A percentile compares a stretch with the other conserved stretches of the same genome.
These are phyloP conservation scores for Friedmanniomyces endolithicus DNA, from an alignment of 495 filamentous ascomycete genomes.

Conservation along the genomic window DNA sequence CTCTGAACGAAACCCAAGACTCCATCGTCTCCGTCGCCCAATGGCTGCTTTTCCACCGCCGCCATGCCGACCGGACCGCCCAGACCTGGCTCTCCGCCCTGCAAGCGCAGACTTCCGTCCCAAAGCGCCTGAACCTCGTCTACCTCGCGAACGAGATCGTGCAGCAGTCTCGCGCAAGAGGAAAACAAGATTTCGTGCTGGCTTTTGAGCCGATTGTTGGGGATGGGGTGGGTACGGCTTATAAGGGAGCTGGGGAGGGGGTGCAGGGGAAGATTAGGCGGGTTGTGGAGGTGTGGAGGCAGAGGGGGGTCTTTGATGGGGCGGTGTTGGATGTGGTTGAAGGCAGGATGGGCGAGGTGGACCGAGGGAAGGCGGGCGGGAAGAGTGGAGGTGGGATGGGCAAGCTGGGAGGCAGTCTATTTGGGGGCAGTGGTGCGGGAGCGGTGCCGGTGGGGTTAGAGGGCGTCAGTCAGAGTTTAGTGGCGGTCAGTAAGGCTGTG, in stretches of 20 bases:
- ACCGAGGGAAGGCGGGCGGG: slow-evolving; percentile 34
- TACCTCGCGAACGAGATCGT: slow-evolving; percentile 96
- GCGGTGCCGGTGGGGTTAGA: slow-evolving; percentile 62
- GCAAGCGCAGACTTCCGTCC: slow-evolving; percentile 59
- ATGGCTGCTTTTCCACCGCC: slow-evolving; percentile 98
- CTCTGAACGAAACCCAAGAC: slow-evolving; percentile 90
- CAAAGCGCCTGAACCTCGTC: slow-evolving; percentile 79
- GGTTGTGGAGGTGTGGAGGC: slow-evolving; percentile 88
- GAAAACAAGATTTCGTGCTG: slow-evolving; percentile 80
- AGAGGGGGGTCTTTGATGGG: slow-evolving; percentile 69
- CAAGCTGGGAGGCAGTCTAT: slow-evolving; percentile 57
- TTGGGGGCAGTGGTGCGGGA: slow-evolving; percentile 27
- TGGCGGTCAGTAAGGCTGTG: slow-evolving; percentile 56
- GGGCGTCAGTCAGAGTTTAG: slow-evolving; percentile 58
- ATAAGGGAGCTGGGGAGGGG: slow-evolving; percentile 71
- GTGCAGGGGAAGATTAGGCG: slow-evolving; percentile 76
- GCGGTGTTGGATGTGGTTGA: slow-evolving; percentile 70
- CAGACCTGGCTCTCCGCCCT: slow-evolving; percentile 81
- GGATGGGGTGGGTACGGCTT: slow-evolving; percentile 71
- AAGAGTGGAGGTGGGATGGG: background rate
- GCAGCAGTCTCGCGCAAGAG: slow-evolving; percentile 83
- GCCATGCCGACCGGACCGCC: slow-evolving; percentile 78
- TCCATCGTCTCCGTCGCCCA: slow-evolving; percentile 88
- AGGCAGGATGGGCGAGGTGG: slow-evolving; percentile 49
- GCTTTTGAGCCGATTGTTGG: slow-evolving; percentile 76